phyloP scores from a whole-genome alignment of 192 early-diverging fungal species.

The Mortierella hygrophila region DNA sequence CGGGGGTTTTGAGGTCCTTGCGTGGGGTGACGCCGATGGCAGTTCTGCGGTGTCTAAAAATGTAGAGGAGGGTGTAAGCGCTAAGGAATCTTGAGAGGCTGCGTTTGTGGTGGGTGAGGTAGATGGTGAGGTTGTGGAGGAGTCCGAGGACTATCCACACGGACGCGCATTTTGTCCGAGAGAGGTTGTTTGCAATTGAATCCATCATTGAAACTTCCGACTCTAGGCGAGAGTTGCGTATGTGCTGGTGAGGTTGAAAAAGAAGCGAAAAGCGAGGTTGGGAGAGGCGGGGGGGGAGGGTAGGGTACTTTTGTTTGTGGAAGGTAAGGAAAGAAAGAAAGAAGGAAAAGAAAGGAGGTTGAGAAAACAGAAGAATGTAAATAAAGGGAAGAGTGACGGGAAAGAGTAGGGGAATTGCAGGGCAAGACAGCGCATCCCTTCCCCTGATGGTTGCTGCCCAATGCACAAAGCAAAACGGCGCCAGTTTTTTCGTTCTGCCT shows the following conservation, averaged over 20 bases:
- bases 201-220: not conserved
- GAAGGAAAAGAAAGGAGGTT: not conserved
- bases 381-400: not conserved
- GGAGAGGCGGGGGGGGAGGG: no score
- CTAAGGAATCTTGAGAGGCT: not conserved
- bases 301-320: no score
- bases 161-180: not conserved
- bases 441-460: no score
- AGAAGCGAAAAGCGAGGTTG: no score
- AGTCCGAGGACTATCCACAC: not conserved
- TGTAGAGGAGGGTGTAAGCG: constrained; percentile 4
- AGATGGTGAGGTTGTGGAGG: not conserved
- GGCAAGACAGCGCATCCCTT: not conserved
- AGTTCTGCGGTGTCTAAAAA: constrained; percentile 9
- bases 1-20: constrained; percentile 16
- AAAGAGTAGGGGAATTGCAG: not conserved
- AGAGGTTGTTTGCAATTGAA: not conserved
- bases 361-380: not conserved
- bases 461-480: no score
- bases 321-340: not conserved
- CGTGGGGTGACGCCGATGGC: constrained; percentile 16
- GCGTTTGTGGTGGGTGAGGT: not conserved
- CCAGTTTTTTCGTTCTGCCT: no score
- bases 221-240: no score
- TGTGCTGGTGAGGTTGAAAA: no score